Base-by-base conservation (phyloP, 441 rosid species). In the Populus hybrid region DNA sequence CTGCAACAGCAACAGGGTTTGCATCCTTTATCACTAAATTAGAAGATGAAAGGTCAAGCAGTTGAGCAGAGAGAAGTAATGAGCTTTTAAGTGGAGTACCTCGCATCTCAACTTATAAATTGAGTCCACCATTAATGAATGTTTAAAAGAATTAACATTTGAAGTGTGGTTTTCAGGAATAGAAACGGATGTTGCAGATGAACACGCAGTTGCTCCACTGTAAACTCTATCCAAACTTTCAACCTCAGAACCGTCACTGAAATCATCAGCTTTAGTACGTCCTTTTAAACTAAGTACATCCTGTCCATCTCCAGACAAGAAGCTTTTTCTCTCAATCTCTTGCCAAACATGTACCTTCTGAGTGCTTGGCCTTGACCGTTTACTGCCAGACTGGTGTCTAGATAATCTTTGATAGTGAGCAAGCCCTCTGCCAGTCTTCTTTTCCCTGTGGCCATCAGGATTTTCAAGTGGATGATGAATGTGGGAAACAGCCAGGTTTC, bases 401-500 rank as follows among this genome's bases (percentile, higher is more conserved):
- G 86, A 65, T 80, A 83, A 81, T 76, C 89, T 84, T 81, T 75
- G 89, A 87, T 88, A 81, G 23, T 59, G 88, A 74, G 84, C 85
- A 75, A 81, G 91, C 75, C 86, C 89, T 85, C 89, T 88, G 74
- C 85, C 75, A 50, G 85, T 83, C 82, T 81, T 92, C 86, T 86
- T 88, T 64, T 80, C 74, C 61, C 70, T 72, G 81, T 28, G 84
- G 69, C 90, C 86, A 68, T 78, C 87, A 83, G 85, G 85, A 86
- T 88, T 89, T 90, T 97, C 99, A 85, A 97, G 98, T 21, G 99
- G 99, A 88, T 94, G 99, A 85, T 90, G 99, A 82, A 97, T 92
- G 77, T 78, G 92, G 69, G 97, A 87, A 80, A 88, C 89, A 82
- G 87, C 80, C 80, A 81, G 80, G 77, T 90, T 94, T 90, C 95